phyloP scores from a whole-genome alignment of 139 green algal genomes.

The Coccomyxa sp. region DNA sequence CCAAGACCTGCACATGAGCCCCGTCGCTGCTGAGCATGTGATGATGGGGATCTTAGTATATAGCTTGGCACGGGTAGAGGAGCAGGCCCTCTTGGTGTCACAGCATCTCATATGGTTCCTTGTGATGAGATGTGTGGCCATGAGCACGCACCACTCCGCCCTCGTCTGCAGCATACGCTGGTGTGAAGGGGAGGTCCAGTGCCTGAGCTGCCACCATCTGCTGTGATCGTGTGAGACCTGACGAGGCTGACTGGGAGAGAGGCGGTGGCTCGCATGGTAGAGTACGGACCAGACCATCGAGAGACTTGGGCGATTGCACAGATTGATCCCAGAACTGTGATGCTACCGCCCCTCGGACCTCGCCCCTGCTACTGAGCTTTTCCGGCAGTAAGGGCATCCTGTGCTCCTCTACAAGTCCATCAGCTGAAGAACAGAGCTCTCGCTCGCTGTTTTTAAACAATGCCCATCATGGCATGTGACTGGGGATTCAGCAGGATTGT shows the following conservation, averaged over 20 bases:
- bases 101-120: neutral
- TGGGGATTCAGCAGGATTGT: too few relatives aligned
- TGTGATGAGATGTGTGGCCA: too few relatives aligned
- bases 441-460: too few relatives aligned
- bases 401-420: too few relatives aligned
- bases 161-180: conserved; percentile 41
- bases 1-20: conserved; percentile 54
- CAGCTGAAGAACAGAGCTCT: too few relatives aligned
- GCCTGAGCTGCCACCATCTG: conserved; percentile 63
- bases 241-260: conserved; percentile 37
- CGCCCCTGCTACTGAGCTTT: conserved; percentile 28
- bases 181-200: conserved; percentile 46
- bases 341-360: conserved; percentile 38
- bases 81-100: neutral
- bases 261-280: conserved; percentile 57
- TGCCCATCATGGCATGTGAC: too few relatives aligned
- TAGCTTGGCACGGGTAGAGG: neutral
- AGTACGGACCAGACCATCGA: conserved; percentile 39
- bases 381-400: conserved; percentile 60
- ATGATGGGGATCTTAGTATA: neutral
- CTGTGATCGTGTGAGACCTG: conserved; percentile 58
- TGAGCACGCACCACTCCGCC: conserved; percentile 50
- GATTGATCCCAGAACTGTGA: conserved; percentile 67
- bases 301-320: conserved; percentile 26
- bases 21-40: neutral